Evolutionary conservation across 345 rosid species (phyloP), one percentile per base, ranked within the genome.

Genomic region (Noccaea caerulescens): DNA sequence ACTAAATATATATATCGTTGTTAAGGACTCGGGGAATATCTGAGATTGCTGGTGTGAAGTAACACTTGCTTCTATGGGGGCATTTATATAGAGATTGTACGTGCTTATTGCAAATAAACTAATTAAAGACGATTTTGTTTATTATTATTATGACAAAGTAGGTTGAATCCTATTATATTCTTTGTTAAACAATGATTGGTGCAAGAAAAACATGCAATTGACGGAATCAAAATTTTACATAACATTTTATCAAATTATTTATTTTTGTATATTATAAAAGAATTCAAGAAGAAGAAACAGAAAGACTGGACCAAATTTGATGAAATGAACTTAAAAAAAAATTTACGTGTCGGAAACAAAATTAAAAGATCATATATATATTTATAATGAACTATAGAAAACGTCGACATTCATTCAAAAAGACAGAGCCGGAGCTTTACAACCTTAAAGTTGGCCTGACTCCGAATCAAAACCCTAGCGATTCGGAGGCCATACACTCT

Each of bases 391-490:
- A 56, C 16, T 3, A 56, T 51, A 61, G 14, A 57, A 33, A 57
- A 68, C 3, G 3, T 43, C 5, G 30, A 41, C 12, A 4, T 27
- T 52, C 20, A 36, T 25, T 59, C 7, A 53, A 44, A 43, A 61
- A 54, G 10, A 54, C 3, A 46, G 3, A 55, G 51, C 50, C 42
- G 13, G 36, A 14, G 64, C 69, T 72, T 65, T 72, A 64, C 66
- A 72, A 72, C 77, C 42, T 56, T 64, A 56, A 72, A 72, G 77
- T 72, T 64, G 50, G 71, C 47, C 66, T 13, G 65, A 45, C 71
- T 47, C 36, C 58, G 50, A 72, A 64, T 64, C 51, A 64, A 64
- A 65, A 16, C 36, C 71, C 66, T 72, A 46, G 65, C 52, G 27
- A 57, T 39, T 57, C 10, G 16, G 16, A 71, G 54, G 18, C 68